These are phyloP conservation scores for Thalassiosira profunda DNA, from an alignment of 108 stramenopile genomes.

Conservation along the genomic window DNA sequence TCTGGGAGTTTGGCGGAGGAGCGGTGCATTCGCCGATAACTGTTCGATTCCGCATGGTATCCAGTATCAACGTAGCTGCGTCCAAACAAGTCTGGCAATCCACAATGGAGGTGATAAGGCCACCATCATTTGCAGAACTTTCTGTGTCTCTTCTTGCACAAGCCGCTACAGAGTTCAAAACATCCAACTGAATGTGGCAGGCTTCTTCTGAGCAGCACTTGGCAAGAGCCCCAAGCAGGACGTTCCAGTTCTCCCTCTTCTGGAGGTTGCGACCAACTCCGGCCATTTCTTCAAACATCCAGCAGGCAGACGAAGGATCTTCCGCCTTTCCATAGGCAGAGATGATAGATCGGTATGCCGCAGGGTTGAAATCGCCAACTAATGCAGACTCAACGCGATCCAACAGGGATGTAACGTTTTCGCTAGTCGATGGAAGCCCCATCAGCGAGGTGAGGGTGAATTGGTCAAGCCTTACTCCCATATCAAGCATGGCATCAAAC, in stretches of 20 bases:
- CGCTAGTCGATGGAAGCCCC: constrained; percentile 47
- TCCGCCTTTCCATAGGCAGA: constrained; percentile 59
- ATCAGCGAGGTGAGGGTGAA: constrained; percentile 75
- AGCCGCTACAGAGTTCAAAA: constrained; percentile 23
- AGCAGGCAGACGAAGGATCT: constrained; percentile 71
- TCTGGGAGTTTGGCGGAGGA: constrained; percentile 75
- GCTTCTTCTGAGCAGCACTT: constrained; percentile 7
- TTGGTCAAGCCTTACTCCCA: constrained; percentile 52
- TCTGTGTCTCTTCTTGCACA: not conserved
- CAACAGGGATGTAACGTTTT: constrained; percentile 52
- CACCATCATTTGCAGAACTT: not conserved
- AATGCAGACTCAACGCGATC: constrained; percentile 19
- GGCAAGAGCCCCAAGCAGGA: constrained; percentile 61
- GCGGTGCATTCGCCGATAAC: constrained; percentile 2
- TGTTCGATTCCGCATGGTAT: constrained; percentile 57
- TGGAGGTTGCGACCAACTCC: constrained; percentile 17
- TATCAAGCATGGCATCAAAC: constrained; percentile 51
- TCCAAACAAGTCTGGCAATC: constrained; percentile 54
- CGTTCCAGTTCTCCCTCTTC: constrained; percentile 62
- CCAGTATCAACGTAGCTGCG: constrained; percentile 50
- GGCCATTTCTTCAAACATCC: constrained; percentile 53
- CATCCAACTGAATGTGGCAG: constrained; percentile 2
- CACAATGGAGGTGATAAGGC: constrained; percentile 26
- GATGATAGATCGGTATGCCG: constrained; percentile 62
- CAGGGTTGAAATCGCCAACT: constrained; percentile 34